Evolutionary conservation across 2,329 filamentous ascomycete species (phyloP), one percentile per base, ranked within the genome.

Genomic region (Diaporthe citriasiana): DNA sequence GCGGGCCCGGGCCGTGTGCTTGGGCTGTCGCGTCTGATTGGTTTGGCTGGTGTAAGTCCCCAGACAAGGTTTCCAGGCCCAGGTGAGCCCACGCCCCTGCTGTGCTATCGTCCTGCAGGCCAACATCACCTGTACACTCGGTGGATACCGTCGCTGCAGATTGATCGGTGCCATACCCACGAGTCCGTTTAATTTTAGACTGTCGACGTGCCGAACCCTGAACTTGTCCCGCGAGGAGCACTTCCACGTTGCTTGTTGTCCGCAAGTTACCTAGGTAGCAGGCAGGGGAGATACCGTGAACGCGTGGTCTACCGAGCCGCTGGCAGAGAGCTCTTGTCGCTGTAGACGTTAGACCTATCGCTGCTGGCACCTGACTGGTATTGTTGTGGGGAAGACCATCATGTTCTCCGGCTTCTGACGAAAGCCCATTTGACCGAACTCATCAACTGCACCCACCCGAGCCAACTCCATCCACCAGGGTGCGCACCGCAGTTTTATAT

Each of bases 1-100:
- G 71, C 42, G 45, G 72, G 45, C 17, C 22, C 10, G 27, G 53
- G 70, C 53, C 72, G 68, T 78, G 77, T 78, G 77, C 74, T 22
- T 70, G 10, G 19, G 33, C 69, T 27, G 33, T 4, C 27, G 51
- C 13, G 17, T 69, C 70, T 76, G 27, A 78, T 78, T 78, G 77
- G 77, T 66, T 57, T 40, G 17, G 17, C 7, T 33, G 25, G 73
- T 76, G 72, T 76, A 75, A 74, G 75, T 73, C 63, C 73, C 40
- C 66, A 60, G 57, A 19, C 42, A 59, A 35, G 45, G 25, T 66
- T 35, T 47, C 27, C 42, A 9, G 45, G 12, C 42, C 42, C 42
- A 50, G 42, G 27, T 60, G 10, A 33, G 10, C 19, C 40, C 40
- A 45, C 57, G 38, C 19, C 55, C 53, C 30, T 57, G 30, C 55